Conservation (phyloP, 1,139 yeast genomes). For the Torulaspora globosa region DNA sequence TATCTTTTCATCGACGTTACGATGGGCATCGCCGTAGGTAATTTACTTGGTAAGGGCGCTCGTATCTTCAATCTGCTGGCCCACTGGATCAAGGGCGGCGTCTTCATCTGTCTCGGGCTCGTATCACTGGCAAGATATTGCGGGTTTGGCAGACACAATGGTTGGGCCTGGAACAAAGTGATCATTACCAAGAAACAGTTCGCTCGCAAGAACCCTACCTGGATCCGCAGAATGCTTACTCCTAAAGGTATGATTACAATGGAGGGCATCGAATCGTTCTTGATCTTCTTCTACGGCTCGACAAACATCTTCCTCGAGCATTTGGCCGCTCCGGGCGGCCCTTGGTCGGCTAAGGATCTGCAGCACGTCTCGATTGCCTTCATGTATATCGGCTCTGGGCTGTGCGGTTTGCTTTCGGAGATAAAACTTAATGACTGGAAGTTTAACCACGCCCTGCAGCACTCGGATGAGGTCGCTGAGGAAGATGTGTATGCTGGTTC, state of each 20-base stretch:
- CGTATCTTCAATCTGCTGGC: constrained; percentile 80
- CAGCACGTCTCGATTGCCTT: constrained; percentile 96
- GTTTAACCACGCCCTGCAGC: constrained; percentile 35
- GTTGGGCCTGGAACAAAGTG: constrained; percentile 88
- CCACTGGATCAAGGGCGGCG: constrained; percentile 94
- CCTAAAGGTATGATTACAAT: constrained; percentile 63
- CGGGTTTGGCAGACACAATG: constrained; percentile 69
- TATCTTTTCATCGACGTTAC: constrained; percentile 58
- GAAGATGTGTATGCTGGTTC: constrained; percentile 43
- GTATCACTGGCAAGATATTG: constrained; percentile 77
- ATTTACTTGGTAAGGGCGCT: constrained; percentile 60
- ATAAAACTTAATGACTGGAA: constrained; percentile 45
- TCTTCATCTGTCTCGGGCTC: constrained; percentile 71
- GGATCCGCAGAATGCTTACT: constrained; percentile 20
- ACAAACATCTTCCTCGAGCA: constrained; percentile 90
- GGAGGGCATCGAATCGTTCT: constrained; percentile 77
- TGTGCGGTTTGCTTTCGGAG: constrained; percentile 84
- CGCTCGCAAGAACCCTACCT: constrained; percentile 37
- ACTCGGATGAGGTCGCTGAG: constrained; percentile 25
- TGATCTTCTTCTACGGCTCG: constrained; percentile 81
- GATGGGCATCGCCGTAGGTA: constrained; percentile 74
- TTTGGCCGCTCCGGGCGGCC: constrained; percentile 67
- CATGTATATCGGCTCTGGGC: constrained; percentile 86
- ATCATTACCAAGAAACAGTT: constrained; percentile 41
- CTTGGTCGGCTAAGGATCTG: constrained; percentile 86